These are phyloP conservation scores for Pseudonitzschia delicatissima DNA, from an alignment of 108 stramenopile species.

Conservation along the genomic window DNA sequence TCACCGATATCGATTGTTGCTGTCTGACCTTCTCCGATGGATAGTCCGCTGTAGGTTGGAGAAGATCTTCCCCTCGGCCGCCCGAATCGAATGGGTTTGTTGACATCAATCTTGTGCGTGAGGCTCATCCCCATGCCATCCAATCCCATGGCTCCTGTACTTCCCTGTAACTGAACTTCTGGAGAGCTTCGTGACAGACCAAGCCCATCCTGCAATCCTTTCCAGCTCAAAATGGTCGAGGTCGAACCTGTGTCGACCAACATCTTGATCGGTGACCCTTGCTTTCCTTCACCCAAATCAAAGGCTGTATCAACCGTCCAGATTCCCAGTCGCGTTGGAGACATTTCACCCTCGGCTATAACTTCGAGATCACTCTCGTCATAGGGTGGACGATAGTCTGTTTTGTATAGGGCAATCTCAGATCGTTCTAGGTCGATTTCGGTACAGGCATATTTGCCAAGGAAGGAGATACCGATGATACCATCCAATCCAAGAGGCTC, in stretches of 20 bases:
- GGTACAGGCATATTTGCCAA: constrained; percentile 51
- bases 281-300: constrained; percentile 50
- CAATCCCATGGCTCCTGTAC: constrained; percentile 69
- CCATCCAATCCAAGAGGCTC: constrained; percentile 67
- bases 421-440: constrained; percentile 59
- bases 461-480: constrained; percentile 77
- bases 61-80: background rate
- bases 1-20: constrained; percentile 70
- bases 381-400: background rate
- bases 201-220: constrained; percentile 51
- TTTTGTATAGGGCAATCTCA: constrained; percentile 37
- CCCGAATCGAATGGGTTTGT: constrained; percentile 46
- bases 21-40: constrained; percentile 8
- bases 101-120: constrained; percentile 58
- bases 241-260: constrained; percentile 76
- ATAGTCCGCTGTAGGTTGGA: background rate
- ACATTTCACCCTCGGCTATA: constrained; percentile 23
- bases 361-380: constrained; percentile 5
- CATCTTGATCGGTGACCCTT: constrained; percentile 49
- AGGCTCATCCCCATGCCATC: constrained; percentile 62
- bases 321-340: constrained; percentile 44
- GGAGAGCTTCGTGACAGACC: constrained; percentile 29
- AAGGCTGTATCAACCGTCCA: constrained; percentile 45
- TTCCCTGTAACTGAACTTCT: constrained; percentile 28
- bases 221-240: constrained; percentile 60